These are phyloP conservation scores for Cutaneotrichosporon cyanovorans DNA, from an alignment of 1,284 basidiomycete species.

Conservation along the genomic window DNA sequence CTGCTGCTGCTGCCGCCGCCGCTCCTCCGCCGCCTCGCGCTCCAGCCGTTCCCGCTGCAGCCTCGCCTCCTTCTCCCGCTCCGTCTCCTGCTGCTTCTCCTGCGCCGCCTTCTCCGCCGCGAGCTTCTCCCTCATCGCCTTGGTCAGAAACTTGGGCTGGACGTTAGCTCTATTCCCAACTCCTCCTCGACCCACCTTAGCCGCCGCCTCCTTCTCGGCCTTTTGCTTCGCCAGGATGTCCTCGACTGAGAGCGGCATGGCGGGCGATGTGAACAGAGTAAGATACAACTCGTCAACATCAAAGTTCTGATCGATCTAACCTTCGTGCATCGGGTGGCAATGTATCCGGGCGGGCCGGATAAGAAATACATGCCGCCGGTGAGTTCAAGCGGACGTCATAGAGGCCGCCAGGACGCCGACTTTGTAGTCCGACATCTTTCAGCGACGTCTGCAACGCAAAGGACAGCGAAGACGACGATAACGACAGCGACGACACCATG, in stretches of 20 bases:
- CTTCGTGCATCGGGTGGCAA: slow-evolving; percentile 8
- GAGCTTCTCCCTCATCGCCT: slow-evolving; percentile 76
- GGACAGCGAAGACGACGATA: no score
- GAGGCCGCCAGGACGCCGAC: neutral
- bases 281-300: neutral
- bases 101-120: slow-evolving; percentile 77
- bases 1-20: slow-evolving; percentile 46
- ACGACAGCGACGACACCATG: no score
- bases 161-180: neutral
- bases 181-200: slow-evolving; percentile 56
- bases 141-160: slow-evolving; percentile 81
- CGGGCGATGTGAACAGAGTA: neutral
- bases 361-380: neutral
- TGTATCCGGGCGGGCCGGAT: neutral
- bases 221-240: slow-evolving; percentile 75
- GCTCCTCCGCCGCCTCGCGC: slow-evolving; percentile 61
- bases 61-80: slow-evolving; percentile 51
- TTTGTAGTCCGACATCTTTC: neutral
- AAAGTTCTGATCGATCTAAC: no score
- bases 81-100: slow-evolving; percentile 59
- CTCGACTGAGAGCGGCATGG: slow-evolving; percentile 53
- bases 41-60: slow-evolving; percentile 64
- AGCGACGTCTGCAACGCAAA: no score
- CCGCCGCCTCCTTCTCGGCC: slow-evolving; percentile 74
- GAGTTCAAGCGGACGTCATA: neutral